A percentile compares a stretch with the other conserved stretches of the same genome.
Conservation (phyloP, 495 filamentous ascomycete genomes). For the Neohortaea acidophila region DNA sequence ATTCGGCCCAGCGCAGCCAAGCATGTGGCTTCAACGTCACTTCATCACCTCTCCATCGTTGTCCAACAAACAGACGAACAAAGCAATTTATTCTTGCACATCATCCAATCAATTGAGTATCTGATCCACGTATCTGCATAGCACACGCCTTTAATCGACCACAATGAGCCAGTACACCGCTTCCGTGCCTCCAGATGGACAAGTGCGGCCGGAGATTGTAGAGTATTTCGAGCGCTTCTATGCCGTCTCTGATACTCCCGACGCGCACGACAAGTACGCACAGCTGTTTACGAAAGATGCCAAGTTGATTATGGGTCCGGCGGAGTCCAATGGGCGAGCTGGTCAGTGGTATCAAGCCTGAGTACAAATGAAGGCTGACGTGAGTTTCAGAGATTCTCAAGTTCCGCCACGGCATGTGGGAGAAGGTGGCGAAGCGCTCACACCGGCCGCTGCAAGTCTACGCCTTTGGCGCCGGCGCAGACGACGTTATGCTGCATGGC, state of each 20-base stretch:
- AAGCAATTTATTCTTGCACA: too few species aligned
- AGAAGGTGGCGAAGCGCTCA: constrained; percentile 34
- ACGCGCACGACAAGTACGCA: constrained; percentile 41
- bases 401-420: constrained; percentile 43
- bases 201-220: constrained; percentile 20
- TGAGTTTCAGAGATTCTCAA: constrained; percentile 35
- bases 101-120: too few species aligned
- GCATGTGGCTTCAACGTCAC: too few species aligned
- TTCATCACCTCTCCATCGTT: too few species aligned
- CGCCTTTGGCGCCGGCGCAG: constrained; percentile 31
- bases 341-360: too few species aligned
- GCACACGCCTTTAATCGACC: too few species aligned
- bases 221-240: constrained; percentile 45
- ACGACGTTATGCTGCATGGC: constrained; percentile 49
- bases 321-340: constrained; percentile 33
- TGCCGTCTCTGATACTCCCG: constrained; percentile 39
- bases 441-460: constrained; percentile 39
- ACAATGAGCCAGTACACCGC: constrained; percentile 17
- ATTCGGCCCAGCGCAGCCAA: too few species aligned
- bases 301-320: constrained; percentile 42
- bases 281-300: constrained; percentile 40
- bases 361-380: not conserved
- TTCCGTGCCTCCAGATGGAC: constrained; percentile 4
- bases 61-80: too few species aligned
- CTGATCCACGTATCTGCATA: too few species aligned